Base-by-base conservation (phyloP, 108 stramenopile species). In the Aurantiochytrium sp. region DNA sequence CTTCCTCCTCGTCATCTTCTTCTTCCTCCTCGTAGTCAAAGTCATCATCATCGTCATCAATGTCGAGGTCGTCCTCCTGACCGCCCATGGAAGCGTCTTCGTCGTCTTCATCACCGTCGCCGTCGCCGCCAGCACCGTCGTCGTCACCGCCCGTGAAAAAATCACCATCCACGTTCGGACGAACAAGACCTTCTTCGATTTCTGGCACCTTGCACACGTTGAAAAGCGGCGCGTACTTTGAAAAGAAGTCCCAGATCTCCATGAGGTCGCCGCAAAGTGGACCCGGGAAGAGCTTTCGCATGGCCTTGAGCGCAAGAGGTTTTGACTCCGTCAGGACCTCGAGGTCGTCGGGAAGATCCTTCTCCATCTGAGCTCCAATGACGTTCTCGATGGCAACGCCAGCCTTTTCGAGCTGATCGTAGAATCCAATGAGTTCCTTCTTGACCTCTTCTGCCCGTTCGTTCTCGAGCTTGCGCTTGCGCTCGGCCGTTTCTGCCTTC, bases 201-300 rank as follows among this genome's bases (percentile, higher is more conserved):
- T 83, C 76, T 6, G 76, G 76, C 45, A 53, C 10, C 51, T 83
- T 53, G 76, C 76, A 83, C 49, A 83, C 23, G 28, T 53, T 53
- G 12, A 83, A 83, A 53, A 53, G 6, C 0, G 76, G 76, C 8
- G 76, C 76, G 4, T 21, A 83, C 28, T 83, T 83, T 12, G 76
- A 28, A 3, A 83, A 83, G 4, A 83, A 83, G 51, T 83, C 76
- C 76, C 76, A 83, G 28, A 83, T 83, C 51, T 83, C 76, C 49
- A 83, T 47, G 14, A 83, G 6, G 28, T 53, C 51, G 10, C 51
- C 76, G 25, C 49, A 47, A 12, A 53, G 23, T 2, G 45, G 76
- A 2, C 49, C 4, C n/a, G 76, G 49, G 5, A 21, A 16, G 49
- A 83, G 76, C 6, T 8, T 6, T 23, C 51, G 76, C 76, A 83